A percentile compares a stretch with the other conserved stretches of the same genome.
phyloP scores from a whole-genome alignment of 164 flowering plant species.

The Protea cynaroides region DNA sequence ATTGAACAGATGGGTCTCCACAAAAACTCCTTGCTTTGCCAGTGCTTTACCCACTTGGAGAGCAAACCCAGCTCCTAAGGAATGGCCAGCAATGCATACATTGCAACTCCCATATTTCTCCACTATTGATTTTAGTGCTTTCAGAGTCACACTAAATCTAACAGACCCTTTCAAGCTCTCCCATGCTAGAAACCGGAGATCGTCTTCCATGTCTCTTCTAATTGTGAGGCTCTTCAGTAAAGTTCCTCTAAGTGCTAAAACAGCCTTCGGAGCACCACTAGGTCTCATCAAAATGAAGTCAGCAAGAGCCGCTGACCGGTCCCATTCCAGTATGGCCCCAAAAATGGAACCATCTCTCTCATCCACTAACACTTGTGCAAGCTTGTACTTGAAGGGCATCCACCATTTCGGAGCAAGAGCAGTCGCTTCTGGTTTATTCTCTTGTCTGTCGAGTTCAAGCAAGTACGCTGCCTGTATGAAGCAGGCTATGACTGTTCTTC shows the following conservation, averaged over 20 bases:
- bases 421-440: constrained; percentile 48
- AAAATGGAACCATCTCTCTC: constrained; percentile 86
- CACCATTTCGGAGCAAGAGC: constrained; percentile 97
- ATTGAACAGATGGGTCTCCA: constrained; percentile 90
- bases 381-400: constrained; percentile 86
- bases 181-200: constrained; percentile 92
- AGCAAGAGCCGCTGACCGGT: constrained; percentile 65
- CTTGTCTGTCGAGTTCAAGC: constrained; percentile 91
- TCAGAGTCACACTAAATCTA: constrained; percentile 55
- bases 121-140: constrained; percentile 40
- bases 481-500: constrained; percentile 84
- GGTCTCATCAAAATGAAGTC: constrained; percentile 78
- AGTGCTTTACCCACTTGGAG: constrained; percentile 87
- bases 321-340: constrained; percentile 95
- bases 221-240: constrained; percentile 73
- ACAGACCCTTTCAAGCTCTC: constrained; percentile 88
- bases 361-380: constrained; percentile 51
- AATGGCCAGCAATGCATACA: constrained; percentile 85
- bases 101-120: constrained; percentile 60
- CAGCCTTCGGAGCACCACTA: constrained; percentile 87
- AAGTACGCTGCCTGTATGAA: constrained; percentile 90
- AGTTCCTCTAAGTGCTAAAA: constrained; percentile 84
- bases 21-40: constrained; percentile 74
- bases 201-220: constrained; percentile 81
- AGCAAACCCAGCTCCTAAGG: constrained; percentile 93